Evolutionary conservation across 129 eudicot species (phyloP), one percentile per base, ranked within the genome.

Genomic region (Gnaphalium uliginosum): DNA sequence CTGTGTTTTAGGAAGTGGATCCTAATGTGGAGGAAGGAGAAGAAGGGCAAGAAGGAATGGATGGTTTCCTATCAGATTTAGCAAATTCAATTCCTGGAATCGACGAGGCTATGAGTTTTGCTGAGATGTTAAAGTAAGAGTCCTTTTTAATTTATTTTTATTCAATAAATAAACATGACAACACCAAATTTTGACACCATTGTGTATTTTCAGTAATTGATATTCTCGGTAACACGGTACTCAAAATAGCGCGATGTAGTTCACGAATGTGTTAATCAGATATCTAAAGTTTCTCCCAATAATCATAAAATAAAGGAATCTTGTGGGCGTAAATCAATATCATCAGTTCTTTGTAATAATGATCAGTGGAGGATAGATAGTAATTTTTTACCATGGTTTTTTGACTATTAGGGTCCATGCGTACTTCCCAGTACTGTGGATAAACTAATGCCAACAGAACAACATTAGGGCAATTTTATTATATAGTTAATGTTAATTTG

Each of bases 81-180:
- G 96, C 96, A 30, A 93, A 93, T 88, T 91, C 98, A 63, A 93
- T 93, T 76, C 98, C 98, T 29, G 98, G 98, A 63, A 93, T 93
- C 41, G 98, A 93, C 32, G 98, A 93, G 83, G 98, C 98, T 76
- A 90, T 93, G 97, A 93, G 98, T 78, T 93, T 93, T 75, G 98
- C 97, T 1, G 98, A 93, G 84, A 93, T 93, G 98, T 83, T 93
- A 73, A 93, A 93, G 98, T 93, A 86, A 79, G 93, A 72, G 50
- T 61, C 65, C 30, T 58, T 46, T 50, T 15, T 74, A 41, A 35
- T 61, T 66, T 6, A 7, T 33, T 33, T 33, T 62, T 2, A 64
- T 67, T 22, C 9, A 22, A 26, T 53, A 62, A 50, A 33, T n/a
- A n/a, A 30, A 60, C 29, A 63, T 70, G 41, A 61, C 8, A 61